Percentiles rank a stretch among this genome's conserved stretches.
Conservation (phyloP, 192 early-diverging fungal species). For the Allomyces macrogynus region DNA sequence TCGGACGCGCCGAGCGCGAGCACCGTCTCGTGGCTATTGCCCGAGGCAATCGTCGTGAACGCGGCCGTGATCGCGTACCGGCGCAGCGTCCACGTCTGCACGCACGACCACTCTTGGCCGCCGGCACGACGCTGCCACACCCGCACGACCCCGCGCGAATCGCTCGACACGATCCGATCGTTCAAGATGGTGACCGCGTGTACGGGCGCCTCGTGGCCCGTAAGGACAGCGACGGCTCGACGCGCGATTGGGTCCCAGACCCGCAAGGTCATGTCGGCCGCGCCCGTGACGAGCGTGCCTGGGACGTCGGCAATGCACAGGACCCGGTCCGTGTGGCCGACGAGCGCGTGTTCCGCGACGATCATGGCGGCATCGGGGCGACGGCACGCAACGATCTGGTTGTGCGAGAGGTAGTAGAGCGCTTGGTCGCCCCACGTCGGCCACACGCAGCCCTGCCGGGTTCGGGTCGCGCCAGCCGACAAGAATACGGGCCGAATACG, state of each 20-base stretch:
- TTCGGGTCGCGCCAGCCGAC: no score
- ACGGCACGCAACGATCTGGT: no score
- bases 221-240: constrained; percentile 14
- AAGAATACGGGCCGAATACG: no score
- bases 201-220: constrained; percentile 6
- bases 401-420: no score
- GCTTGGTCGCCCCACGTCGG: no score
- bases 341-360: no score
- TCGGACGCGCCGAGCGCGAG: background rate
- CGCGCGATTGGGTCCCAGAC: constrained; percentile 31
- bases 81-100: background rate
- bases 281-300: constrained; percentile 29
- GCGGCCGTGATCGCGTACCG: background rate
- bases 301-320: no score
- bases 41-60: constrained; percentile 16
- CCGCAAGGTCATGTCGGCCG: constrained; percentile 48
- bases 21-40: constrained; percentile 17
- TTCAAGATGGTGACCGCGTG: constrained; percentile 4
- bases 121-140: background rate
- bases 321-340: no score
- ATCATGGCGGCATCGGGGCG: no score
- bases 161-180: constrained; percentile 1
- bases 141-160: background rate
- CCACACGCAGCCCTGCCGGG: no score
- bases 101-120: background rate